Evolutionary conservation across 192 early-diverging fungal genomes (phyloP).

Genomic region (Coemansia sp.): DNA sequence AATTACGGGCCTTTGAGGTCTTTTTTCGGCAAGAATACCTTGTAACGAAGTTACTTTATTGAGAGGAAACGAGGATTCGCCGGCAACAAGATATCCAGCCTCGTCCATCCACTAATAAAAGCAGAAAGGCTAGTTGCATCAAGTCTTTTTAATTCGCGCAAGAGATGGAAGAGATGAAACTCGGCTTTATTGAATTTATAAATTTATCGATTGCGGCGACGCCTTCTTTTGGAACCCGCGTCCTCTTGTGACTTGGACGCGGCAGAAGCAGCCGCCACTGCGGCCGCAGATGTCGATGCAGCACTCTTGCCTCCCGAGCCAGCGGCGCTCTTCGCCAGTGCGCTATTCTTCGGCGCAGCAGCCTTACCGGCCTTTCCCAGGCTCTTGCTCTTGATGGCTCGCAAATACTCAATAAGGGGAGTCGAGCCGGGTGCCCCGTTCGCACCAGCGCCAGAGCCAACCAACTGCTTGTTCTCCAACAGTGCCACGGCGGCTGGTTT

Average conservation of each 20-base stretch:
- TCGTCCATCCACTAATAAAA: no score
- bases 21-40: no score
- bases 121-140: no score
- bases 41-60: neutral
- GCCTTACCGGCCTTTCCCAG: conserved; percentile 2
- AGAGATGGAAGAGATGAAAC: no score
- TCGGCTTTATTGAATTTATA: neutral
- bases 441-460: conserved; percentile 5
- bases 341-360: neutral
- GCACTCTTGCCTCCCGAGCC: neutral
- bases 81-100: no score
- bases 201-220: conserved; percentile 8
- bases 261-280: neutral
- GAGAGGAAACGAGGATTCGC: neutral
- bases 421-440: neutral
- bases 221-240: conserved; percentile 5
- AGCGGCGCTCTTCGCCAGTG: neutral
- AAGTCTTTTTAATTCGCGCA: no score
- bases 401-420: conserved; percentile 1
- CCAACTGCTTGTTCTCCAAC: neutral
- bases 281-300: neutral
- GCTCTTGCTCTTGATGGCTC: conserved; percentile 3
- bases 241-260: neutral
- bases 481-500: neutral
- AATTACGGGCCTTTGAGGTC: no score